Evolutionary conservation across 352 stramenopile species (phyloP).

Genomic region (Phytophthora tentaculata): DNA sequence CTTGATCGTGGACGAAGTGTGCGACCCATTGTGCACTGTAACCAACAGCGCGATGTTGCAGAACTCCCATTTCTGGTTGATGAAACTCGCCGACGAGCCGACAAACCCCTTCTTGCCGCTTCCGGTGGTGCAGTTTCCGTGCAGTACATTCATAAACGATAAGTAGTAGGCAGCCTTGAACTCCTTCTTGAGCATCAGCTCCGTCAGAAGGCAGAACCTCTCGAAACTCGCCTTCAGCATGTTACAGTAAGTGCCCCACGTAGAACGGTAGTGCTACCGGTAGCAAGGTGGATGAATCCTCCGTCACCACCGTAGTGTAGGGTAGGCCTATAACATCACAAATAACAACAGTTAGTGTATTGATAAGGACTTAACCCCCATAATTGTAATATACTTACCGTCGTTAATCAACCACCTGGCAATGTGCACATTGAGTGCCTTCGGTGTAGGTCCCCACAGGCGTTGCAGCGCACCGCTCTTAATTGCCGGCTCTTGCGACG

Average conservation of each 20-base stretch:
- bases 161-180: not conserved
- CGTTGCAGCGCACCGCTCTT: not conserved
- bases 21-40: not conserved
- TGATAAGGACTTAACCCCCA: too few species aligned
- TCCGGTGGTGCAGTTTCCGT: not conserved
- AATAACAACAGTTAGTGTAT: too few species aligned
- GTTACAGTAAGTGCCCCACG: not conserved
- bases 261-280: not conserved
- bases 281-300: not conserved
- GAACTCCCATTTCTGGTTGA: not conserved
- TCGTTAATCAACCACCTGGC: not conserved
- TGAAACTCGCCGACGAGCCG: not conserved
- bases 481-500: not conserved
- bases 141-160: not conserved
- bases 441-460: not conserved
- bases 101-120: not conserved
- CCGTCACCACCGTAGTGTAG: not conserved
- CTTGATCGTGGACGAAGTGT: not conserved
- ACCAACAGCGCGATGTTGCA: not conserved
- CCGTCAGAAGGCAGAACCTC: not conserved
- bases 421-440: not conserved
- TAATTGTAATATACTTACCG: not conserved
- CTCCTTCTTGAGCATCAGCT: not conserved
- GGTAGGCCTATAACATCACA: too few species aligned
- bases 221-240: not conserved